Evolutionary conservation across 345 rosid species (phyloP).

Genomic region (Schrenkiella parvula): DNA sequence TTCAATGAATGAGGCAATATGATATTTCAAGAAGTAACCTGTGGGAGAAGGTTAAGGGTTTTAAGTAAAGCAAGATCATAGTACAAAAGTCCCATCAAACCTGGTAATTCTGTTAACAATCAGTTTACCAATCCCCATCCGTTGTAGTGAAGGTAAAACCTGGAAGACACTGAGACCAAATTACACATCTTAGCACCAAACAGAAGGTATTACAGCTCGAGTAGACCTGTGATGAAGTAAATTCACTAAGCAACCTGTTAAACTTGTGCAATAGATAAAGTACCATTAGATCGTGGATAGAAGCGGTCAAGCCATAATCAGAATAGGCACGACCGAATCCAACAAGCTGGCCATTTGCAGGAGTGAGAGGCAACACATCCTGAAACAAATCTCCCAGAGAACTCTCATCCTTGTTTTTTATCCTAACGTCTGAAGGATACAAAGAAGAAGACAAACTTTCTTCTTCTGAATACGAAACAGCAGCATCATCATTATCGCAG

Average conservation of each 20-base stretch:
- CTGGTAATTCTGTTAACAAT: constrained; percentile 68
- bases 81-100: constrained; percentile 31
- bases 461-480: neutral
- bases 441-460: constrained; percentile 10
- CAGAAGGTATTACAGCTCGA: neutral
- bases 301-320: constrained; percentile 77
- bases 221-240: neutral
- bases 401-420: constrained; percentile 29
- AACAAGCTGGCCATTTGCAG: constrained; percentile 54
- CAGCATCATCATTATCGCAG: neutral
- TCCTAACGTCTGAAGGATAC: neutral
- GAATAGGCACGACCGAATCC: constrained; percentile 90
- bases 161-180: constrained; percentile 49
- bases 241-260: neutral
- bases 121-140: constrained; percentile 78
- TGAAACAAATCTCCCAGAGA: constrained; percentile 39
- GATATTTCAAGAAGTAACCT: neutral
- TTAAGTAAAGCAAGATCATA: neutral
- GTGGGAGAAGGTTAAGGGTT: neutral
- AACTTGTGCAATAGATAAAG: neutral
- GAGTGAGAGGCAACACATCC: constrained; percentile 44
- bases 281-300: constrained; percentile 80
- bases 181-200: constrained; percentile 30
- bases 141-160: constrained; percentile 65
- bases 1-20: neutral